These are phyloP conservation scores for Podila epicladia DNA, from an alignment of 192 early-diverging fungal genomes.

Conservation along the genomic window DNA sequence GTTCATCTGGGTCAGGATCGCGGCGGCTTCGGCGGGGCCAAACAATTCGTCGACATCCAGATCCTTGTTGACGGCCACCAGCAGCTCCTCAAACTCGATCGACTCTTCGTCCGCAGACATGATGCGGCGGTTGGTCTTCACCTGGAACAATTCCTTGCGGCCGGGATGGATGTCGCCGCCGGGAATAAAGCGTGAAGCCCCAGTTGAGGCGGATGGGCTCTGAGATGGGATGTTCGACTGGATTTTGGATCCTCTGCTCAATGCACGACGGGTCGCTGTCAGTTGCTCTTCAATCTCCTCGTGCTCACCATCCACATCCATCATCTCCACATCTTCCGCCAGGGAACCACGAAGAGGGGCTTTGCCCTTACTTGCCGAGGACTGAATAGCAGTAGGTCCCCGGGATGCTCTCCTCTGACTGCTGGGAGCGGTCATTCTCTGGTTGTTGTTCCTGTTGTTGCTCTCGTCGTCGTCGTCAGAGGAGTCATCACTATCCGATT, in stretches of 20 bases:
- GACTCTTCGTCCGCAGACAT: conserved; percentile 58
- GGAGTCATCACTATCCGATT: conserved; percentile 55
- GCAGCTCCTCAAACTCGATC: conserved; percentile 63
- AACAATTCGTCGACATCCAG: conserved; percentile 55
- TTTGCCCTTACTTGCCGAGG: conserved; percentile 31
- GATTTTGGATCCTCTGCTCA: conserved; percentile 15
- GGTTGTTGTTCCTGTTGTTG: conserved; percentile 12
- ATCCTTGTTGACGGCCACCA: conserved; percentile 64
- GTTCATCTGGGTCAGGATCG: conserved; percentile 68
- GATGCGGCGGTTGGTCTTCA: conserved; percentile 17
- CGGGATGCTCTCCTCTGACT: conserved; percentile 12
- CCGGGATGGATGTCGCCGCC: conserved; percentile 41
- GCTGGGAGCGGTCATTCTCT: conserved; percentile 1
- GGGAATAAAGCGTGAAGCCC: conserved; percentile 20
- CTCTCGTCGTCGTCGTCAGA: conserved; percentile 54
- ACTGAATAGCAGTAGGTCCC: not conserved
- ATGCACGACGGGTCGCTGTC: conserved; percentile 29
- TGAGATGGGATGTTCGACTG: conserved; percentile 20
- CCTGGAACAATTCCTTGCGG: conserved; percentile 25
- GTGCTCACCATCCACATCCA: conserved; percentile 37
- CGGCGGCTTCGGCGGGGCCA: conserved; percentile 64
- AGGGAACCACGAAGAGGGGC: conserved; percentile 1
- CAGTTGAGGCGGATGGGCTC: conserved; percentile 16
- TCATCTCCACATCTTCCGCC: conserved; percentile 40
- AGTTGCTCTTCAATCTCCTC: conserved; percentile 31